Percentiles rank a stretch among this genome's conserved stretches.
These are phyloP conservation scores for Myriosclerotinia scirpicola DNA, from an alignment of 2,329 filamentous ascomycete species.

Conservation along the genomic window DNA sequence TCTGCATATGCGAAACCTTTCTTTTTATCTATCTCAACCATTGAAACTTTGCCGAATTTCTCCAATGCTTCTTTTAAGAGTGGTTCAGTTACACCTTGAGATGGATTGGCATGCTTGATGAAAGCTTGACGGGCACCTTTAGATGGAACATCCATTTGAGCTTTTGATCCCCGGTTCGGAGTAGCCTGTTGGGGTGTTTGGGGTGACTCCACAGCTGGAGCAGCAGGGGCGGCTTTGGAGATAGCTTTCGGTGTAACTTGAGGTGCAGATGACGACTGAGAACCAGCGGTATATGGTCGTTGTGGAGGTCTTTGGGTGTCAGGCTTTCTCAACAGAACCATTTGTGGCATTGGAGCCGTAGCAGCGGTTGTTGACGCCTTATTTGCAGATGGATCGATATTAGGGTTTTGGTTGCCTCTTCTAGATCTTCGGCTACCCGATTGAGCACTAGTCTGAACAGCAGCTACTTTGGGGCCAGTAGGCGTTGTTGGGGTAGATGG, in stretches of 20 bases:
- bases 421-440: conserved; percentile 34
- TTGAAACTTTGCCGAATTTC: conserved; percentile 70
- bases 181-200: conserved; percentile 27
- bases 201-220: conserved; percentile 33
- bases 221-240: conserved; percentile 27
- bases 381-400: conserved; percentile 32
- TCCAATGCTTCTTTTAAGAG: conserved; percentile 73
- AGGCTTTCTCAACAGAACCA: conserved; percentile 45
- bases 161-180: conserved; percentile 37
- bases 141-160: conserved; percentile 37
- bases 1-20: conserved; percentile 95
- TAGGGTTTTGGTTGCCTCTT: conserved; percentile 43
- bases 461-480: conserved; percentile 39
- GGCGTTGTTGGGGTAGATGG: conserved; percentile 29
- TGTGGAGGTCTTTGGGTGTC: conserved; percentile 28
- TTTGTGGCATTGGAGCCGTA: conserved; percentile 39
- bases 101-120: conserved; percentile 80
- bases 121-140: conserved; percentile 66
- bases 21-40: conserved; percentile 89
- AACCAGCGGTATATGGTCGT: conserved; percentile 30
- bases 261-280: conserved; percentile 13
- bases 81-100: conserved; percentile 86
- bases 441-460: conserved; percentile 29
- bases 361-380: conserved; percentile 31
- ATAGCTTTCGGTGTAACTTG: conserved; percentile 32